phyloP scores from a whole-genome alignment of 208 protist species.

The Trypanosoma scelopori region DNA sequence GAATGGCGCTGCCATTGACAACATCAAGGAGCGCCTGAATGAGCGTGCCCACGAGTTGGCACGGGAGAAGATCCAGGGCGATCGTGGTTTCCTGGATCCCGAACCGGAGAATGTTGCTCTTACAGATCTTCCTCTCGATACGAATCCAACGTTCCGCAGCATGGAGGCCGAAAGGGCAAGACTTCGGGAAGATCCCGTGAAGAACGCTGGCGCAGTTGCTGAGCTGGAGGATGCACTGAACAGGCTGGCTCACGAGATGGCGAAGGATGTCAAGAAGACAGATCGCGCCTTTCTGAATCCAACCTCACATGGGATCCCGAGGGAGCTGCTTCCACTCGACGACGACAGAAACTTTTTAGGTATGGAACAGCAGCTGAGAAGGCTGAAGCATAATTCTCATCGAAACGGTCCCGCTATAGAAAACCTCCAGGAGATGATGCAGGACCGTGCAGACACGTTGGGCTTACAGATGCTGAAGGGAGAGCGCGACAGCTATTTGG shows the following conservation, averaged over 20 bases:
- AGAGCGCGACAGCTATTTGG: constrained; percentile 54
- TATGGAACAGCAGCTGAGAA: constrained; percentile 24
- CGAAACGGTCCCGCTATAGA: constrained; percentile 54
- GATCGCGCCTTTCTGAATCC: constrained; percentile 54
- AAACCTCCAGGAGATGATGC: constrained; percentile 66
- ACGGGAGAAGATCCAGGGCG: constrained; percentile 42
- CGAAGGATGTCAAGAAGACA: constrained; percentile 40
- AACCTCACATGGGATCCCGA: constrained; percentile 45
- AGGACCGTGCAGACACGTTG: constrained; percentile 63
- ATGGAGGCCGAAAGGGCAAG: constrained; percentile 41
- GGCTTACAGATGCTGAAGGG: constrained; percentile 68
- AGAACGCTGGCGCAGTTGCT: constrained; percentile 42
- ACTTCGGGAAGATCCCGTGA: constrained; percentile 22
- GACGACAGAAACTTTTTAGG: constrained; percentile 31
- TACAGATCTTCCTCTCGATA: constrained; percentile 53
- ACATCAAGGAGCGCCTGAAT: constrained; percentile 48
- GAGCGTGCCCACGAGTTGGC: constrained; percentile 59
- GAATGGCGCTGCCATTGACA: constrained; percentile 48
- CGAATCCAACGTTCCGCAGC: constrained; percentile 43
- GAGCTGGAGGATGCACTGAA: constrained; percentile 44
- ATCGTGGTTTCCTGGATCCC: constrained; percentile 64
- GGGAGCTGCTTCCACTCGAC: constrained; percentile 45
- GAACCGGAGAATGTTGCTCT: constrained; percentile 69
- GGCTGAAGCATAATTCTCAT: constrained; percentile 33
- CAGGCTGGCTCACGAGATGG: constrained; percentile 59